These are phyloP conservation scores for Clitopilus hobsonii DNA, from an alignment of 768 basidiomycete genomes.

Conservation along the genomic window DNA sequence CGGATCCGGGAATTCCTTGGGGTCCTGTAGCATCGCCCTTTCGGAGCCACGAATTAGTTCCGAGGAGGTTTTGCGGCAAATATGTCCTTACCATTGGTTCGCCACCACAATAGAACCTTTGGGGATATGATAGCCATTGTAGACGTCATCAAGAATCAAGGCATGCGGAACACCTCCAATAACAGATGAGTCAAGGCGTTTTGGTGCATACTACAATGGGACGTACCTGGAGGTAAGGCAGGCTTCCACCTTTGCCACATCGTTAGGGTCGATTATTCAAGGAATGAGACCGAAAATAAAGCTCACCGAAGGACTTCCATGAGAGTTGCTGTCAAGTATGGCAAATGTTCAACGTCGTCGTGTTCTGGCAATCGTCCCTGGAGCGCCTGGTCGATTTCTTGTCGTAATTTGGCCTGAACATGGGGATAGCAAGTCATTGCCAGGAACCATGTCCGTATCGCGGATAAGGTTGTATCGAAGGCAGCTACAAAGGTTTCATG, in stretches of 20 bases:
- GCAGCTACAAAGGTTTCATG: neutral
- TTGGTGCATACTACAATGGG: no score
- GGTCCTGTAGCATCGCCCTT: neutral
- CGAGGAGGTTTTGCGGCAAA: no score
- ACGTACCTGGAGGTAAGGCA: no score
- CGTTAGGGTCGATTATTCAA: neutral
- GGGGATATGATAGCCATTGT: neutral
- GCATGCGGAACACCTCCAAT: neutral
- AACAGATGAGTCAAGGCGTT: no score
- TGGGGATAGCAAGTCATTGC: neutral
- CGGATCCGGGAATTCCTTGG: neutral
- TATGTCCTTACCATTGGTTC: neutral
- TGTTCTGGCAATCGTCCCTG: neutral
- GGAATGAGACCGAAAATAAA: neutral
- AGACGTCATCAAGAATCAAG: no score
- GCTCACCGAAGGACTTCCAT: neutral
- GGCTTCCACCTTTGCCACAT: neutral
- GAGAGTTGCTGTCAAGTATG: neutral
- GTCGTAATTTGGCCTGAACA: neutral
- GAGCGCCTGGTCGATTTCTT: neutral
- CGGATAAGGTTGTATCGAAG: neutral
- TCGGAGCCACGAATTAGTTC: no score
- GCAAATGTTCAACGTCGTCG: neutral
- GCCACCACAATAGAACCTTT: neutral
- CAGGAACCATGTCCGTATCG: neutral